These are phyloP conservation scores for Globisporangium spiculum DNA, from an alignment of 352 stramenopile genomes.

Conservation along the genomic window DNA sequence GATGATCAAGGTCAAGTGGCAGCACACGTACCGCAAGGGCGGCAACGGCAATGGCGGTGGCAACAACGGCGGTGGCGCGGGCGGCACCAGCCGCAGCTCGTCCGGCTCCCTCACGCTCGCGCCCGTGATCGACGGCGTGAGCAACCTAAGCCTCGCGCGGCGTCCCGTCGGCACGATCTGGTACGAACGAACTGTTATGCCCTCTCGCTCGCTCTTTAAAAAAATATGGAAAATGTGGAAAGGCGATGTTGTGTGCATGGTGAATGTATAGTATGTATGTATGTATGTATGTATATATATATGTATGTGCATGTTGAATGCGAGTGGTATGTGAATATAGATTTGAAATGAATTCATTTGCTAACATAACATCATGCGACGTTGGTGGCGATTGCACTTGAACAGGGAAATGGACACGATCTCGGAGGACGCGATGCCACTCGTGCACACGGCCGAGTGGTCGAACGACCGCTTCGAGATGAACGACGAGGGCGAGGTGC, in stretches of 20 bases:
- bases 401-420: conserved; percentile 78
- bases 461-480: conserved; percentile 58
- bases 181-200: background rate
- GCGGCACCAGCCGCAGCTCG: conserved; percentile 15
- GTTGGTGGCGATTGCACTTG: background rate
- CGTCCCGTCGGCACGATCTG: conserved; percentile 14
- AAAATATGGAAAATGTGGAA: background rate
- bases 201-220: conserved; percentile 8
- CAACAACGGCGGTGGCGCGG: background rate
- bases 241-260: background rate
- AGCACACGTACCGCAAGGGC: conserved; percentile 34
- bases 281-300: no score
- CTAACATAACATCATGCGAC: background rate
- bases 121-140: conserved; percentile 42
- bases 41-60: conserved; percentile 3
- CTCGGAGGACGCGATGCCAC: conserved; percentile 56
- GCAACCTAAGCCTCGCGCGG: conserved; percentile 19
- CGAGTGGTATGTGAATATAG: background rate
- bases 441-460: conserved; percentile 46
- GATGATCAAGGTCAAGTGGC: conserved; percentile 79
- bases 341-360: background rate
- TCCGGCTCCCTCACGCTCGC: conserved; percentile 25
- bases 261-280: background rate
- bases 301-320: background rate
- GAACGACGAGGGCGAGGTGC: conserved; percentile 52